Evolutionary conservation across 176 grass and related monocot genomes (phyloP).

Genomic region (Microstegium vimineum): DNA sequence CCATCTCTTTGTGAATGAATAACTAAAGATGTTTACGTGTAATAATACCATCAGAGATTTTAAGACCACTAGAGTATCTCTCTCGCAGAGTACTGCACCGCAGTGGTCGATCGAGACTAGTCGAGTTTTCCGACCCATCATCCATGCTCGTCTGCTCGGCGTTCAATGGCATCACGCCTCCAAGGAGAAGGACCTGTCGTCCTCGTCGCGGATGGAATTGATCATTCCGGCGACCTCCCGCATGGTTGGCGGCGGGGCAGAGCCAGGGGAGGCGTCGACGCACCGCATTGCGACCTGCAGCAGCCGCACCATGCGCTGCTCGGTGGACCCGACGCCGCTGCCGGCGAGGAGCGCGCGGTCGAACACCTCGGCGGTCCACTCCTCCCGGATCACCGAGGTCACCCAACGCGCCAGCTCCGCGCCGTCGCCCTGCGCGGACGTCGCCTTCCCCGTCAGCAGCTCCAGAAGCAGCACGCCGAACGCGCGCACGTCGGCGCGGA

Average conservation of each 20-base stretch:
- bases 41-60: not conserved
- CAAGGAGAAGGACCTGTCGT: conserved; percentile 28
- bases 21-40: not conserved
- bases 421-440: conserved; percentile 36
- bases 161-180: conserved; percentile 18
- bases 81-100: not conserved
- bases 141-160: not conserved
- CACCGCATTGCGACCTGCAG: conserved; percentile 60
- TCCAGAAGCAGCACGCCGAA: conserved; percentile 60
- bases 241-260: conserved; percentile 35
- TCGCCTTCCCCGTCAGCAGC: conserved; percentile 56
- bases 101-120: too few relatives aligned
- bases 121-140: too few relatives aligned
- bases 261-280: conserved; percentile 27
- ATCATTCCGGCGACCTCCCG: conserved; percentile 40
- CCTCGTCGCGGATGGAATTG: conserved; percentile 46
- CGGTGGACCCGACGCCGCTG: conserved; percentile 2
- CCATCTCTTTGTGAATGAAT: not conserved
- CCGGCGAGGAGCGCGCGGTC: conserved; percentile 46
- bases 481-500: conserved; percentile 39
- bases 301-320: conserved; percentile 51
- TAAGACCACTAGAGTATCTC: not conserved
- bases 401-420: conserved; percentile 61
- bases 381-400: conserved; percentile 54
- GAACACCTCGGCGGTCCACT: conserved; percentile 81